phyloP scores from a whole-genome alignment of 805 yeast genomes.

The Trichomonascus vanleenenianus region DNA sequence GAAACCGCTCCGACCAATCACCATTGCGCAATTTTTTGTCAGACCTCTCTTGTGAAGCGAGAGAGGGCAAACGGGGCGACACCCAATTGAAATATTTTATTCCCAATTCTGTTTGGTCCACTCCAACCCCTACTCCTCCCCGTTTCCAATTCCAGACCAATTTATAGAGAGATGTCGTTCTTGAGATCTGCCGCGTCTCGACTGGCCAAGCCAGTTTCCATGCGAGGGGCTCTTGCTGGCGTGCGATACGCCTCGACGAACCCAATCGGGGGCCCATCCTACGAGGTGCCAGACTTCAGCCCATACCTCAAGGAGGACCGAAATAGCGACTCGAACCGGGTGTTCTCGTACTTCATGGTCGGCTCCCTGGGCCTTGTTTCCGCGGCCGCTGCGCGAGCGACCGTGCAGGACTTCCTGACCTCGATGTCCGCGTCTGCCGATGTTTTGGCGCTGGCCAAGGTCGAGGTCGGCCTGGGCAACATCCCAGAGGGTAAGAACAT shows the following conservation, averaged over 20 bases:
- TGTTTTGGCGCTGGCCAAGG: constrained; percentile 98
- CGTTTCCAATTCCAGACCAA: too few relatives aligned
- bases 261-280: constrained; percentile 44
- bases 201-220: too few relatives aligned
- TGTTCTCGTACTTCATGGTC: constrained; percentile 92
- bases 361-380: constrained; percentile 88
- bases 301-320: constrained; percentile 65
- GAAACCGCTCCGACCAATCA: too few relatives aligned
- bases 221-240: too few relatives aligned
- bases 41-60: too few relatives aligned
- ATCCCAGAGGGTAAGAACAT: constrained; percentile 98
- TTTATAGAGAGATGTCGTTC: too few relatives aligned
- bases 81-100: too few relatives aligned
- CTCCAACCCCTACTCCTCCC: too few relatives aligned
- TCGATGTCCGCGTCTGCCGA: constrained; percentile 98
- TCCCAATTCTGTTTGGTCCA: too few relatives aligned
- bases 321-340: constrained; percentile 71
- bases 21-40: too few relatives aligned
- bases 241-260: constrained; percentile 6
- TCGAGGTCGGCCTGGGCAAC: constrained; percentile 87
- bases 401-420: constrained; percentile 82
- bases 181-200: too few relatives aligned
- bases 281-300: constrained; percentile 86
- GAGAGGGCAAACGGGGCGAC: too few relatives aligned
- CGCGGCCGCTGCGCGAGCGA: constrained; percentile 93